Evolutionary conservation across 2,329 filamentous ascomycete genomes (phyloP).

Genomic region (Zalaria obscura): DNA sequence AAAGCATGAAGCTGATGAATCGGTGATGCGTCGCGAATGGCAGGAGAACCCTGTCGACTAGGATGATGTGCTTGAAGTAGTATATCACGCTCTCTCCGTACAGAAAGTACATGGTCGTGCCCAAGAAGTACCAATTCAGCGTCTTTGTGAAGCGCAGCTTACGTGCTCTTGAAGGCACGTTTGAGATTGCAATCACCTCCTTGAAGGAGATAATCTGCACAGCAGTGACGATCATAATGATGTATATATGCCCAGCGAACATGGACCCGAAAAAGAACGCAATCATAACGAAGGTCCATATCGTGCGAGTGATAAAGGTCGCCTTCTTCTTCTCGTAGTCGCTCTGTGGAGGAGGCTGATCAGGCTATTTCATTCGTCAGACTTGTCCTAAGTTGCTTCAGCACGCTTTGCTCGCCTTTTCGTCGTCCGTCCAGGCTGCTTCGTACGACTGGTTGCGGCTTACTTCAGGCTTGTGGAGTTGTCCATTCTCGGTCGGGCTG

Average conservation of each 20-base stretch:
- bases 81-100: constrained; percentile 99
- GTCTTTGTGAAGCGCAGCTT: constrained; percentile 89
- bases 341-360: constrained; percentile 26
- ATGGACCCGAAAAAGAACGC: constrained; percentile 79
- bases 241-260: constrained; percentile 94
- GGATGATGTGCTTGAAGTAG: constrained; percentile 97
- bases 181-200: constrained; percentile 95
- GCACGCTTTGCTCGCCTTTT: constrained; percentile 4
- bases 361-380: constrained; percentile 3
- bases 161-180: constrained; percentile 80
- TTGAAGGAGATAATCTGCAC: constrained; percentile 97
- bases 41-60: constrained; percentile 84
- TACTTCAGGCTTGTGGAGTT: constrained; percentile 7
- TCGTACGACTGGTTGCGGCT: constrained; percentile 6
- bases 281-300: constrained; percentile 99
- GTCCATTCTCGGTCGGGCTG: constrained; percentile 34
- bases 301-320: constrained; percentile 89
- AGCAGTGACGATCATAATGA: constrained; percentile 82
- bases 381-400: neutral
- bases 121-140: constrained; percentile 97
- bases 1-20: constrained; percentile 97
- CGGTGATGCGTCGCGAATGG: constrained; percentile 93
- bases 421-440: constrained; percentile 8
- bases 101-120: constrained; percentile 98
- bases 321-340: constrained; percentile 99